A percentile compares a stretch with the other conserved stretches of the same genome.
phyloP scores from a whole-genome alignment of 495 filamentous ascomycete genomes.

The Bryoglossum gracile region DNA sequence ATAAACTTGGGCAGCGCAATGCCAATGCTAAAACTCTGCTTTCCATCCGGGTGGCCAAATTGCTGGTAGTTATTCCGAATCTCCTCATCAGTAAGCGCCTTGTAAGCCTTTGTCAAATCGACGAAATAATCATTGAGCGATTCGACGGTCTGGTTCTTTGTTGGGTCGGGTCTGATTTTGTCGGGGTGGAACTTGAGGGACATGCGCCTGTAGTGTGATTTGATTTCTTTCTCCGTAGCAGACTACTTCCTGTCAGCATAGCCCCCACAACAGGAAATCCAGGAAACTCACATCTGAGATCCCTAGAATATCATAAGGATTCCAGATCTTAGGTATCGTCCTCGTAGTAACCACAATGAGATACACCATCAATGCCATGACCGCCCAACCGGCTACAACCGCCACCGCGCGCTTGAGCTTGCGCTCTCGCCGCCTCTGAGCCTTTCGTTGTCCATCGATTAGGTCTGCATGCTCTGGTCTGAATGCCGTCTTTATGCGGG shows the following conservation, averaged over 20 bases:
- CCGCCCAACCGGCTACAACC: constrained; percentile 66
- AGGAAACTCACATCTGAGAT: constrained; percentile 61
- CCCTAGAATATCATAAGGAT: constrained; percentile 90
- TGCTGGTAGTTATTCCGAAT: constrained; percentile 93
- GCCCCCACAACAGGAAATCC: constrained; percentile 9
- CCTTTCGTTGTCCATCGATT: constrained; percentile 75
- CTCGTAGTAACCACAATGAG: constrained; percentile 75
- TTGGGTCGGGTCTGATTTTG: constrained; percentile 72
- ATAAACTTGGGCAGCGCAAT: constrained; percentile 94
- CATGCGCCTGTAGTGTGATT: constrained; percentile 75
- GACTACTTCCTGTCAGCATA: constrained; percentile 42
- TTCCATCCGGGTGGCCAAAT: constrained; percentile 94
- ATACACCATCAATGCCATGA: constrained; percentile 91
- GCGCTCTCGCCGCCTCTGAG: constrained; percentile 84
- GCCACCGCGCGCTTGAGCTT: constrained; percentile 79
- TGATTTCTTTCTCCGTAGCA: constrained; percentile 82
- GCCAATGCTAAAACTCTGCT: constrained; percentile 95
- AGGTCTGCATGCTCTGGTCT: constrained; percentile 75
- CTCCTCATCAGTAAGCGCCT: constrained; percentile 93
- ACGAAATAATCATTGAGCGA: constrained; percentile 81
- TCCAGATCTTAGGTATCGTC: constrained; percentile 73
- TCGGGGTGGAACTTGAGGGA: constrained; percentile 88
- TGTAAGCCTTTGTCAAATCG: constrained; percentile 94
- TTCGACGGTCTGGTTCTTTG: constrained; percentile 85
- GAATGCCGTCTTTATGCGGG: constrained; percentile 57